Conservation (phyloP, 2,329 filamentous ascomycete species). For the Fusarium dimerum region DNA sequence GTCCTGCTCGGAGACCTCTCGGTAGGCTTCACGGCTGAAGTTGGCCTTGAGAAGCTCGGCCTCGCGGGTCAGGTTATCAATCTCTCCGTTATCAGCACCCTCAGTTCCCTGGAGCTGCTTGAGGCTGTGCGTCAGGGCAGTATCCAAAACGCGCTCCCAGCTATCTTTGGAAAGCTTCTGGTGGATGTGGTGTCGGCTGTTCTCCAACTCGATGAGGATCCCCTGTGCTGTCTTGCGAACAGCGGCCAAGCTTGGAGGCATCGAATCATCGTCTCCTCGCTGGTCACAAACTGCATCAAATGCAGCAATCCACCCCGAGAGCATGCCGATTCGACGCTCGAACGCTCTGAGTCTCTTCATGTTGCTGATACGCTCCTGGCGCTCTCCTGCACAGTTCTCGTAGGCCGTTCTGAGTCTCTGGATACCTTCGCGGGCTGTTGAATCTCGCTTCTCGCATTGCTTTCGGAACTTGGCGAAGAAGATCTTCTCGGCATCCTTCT, state of each 20-base stretch:
- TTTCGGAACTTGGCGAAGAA: slow-evolving; percentile 91
- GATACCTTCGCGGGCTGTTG: slow-evolving; percentile 74
- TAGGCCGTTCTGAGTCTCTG: slow-evolving; percentile 79
- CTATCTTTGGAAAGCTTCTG: slow-evolving; percentile 77
- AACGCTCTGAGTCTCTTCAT: slow-evolving; percentile 83
- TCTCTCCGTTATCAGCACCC: slow-evolving; percentile 57
- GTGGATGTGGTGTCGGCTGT: slow-evolving; percentile 87
- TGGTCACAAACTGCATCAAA: slow-evolving; percentile 82
- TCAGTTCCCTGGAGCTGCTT: slow-evolving; percentile 68
- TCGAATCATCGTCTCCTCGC: slow-evolving; percentile 51
- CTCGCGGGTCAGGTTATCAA: slow-evolving; percentile 74
- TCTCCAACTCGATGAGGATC: slow-evolving; percentile 84
- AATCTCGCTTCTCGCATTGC: slow-evolving; percentile 81
- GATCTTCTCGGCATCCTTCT: slow-evolving; percentile 80
- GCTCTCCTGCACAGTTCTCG: slow-evolving; percentile 74
- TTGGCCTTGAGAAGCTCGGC: slow-evolving; percentile 82
- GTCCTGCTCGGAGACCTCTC: slow-evolving; percentile 80
- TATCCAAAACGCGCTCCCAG: slow-evolving; percentile 87
- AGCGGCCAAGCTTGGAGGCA: slow-evolving; percentile 67
- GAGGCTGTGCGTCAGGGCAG: slow-evolving; percentile 82
- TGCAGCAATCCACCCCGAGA: slow-evolving; percentile 91
- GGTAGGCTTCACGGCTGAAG: slow-evolving; percentile 77
- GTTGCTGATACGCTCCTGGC: slow-evolving; percentile 74
- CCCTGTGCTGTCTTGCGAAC: slow-evolving; percentile 89
- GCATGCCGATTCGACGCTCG: slow-evolving; percentile 78